Evolutionary conservation across 2,329 filamentous ascomycete species (phyloP).

Genomic region (Fusarium marasasianum): DNA sequence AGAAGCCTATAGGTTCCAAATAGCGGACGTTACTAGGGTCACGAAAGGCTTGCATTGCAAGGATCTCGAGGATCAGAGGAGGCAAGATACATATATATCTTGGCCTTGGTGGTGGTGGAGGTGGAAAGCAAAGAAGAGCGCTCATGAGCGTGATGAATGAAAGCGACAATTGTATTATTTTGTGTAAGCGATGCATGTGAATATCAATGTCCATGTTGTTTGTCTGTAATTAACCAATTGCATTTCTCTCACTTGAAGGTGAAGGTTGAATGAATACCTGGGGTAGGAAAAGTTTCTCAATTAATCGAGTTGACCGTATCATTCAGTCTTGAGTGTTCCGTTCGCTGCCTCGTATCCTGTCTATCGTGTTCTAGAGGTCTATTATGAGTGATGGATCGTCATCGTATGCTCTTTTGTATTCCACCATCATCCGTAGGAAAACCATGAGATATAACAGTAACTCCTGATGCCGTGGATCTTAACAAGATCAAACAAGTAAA

Average conservation of each 20-base stretch:
- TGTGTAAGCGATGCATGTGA: not conserved
- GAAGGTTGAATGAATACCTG: not conserved
- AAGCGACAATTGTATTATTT: conserved; percentile 33
- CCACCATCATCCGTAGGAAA: not conserved
- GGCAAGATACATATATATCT: not conserved
- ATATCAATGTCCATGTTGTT: not conserved
- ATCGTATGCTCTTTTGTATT: conserved; percentile 19
- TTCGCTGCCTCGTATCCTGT: not conserved
- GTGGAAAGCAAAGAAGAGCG: conserved; percentile 21
- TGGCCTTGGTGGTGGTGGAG: not conserved
- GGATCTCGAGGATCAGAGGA: not conserved
- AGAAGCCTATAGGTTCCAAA: not conserved
- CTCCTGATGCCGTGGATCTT: conserved; percentile 4
- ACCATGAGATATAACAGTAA: conserved; percentile 9
- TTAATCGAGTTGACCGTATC: not conserved
- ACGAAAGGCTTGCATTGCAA: conserved; percentile 11
- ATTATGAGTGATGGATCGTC: conserved; percentile 9
- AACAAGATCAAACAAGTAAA: conserved; percentile 4
- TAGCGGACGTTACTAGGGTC: not conserved
- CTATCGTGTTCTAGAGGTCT: conserved; percentile 27
- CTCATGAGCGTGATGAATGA: conserved; percentile 41
- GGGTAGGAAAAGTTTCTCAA: not conserved
- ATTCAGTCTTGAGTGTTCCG: not conserved
- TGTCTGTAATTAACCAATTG: not conserved
- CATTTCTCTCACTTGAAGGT: not conserved